Evolutionary conservation across 805 yeast species (phyloP), one percentile per base, ranked within the genome.

Genomic region (Candida xyloterini): DNA sequence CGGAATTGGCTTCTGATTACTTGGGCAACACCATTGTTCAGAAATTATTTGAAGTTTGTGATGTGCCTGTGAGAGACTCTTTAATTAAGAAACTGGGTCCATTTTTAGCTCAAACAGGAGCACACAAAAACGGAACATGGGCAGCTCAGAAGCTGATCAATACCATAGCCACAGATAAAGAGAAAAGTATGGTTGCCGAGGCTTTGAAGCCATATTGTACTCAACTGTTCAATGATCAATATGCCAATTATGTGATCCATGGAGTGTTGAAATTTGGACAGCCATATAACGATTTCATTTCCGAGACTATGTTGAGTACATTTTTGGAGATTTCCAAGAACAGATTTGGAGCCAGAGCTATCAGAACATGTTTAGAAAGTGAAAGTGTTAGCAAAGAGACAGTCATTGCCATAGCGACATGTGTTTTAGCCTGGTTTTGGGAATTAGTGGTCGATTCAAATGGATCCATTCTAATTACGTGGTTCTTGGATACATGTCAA

Each of bases 91-190:
- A 76, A 48, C 77, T 95, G 28, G 69, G 83, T 4, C 95, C 90
- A 20, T 86, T 74, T 55, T 68, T 93, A 47, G 86, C 96, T 1
- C 95, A 88, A 52, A 83, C 91, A 71, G 93, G 97, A 52, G 82
- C 88, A 40, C 99, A 93, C 66, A 93, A 93, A 57, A 93, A 93
- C 61, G 99, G 99, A 46, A 93, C 99, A 5, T 93, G 99, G 99
- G 98, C 97, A 2, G 95, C 96, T 16, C 99, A 93, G 63, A 93
- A 91, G 63, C 82, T 93, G 62, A 89, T 93, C 51, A 84, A 80
- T 49, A 80, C 81, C 31, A 83, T 88, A 4, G 51, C 54, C 13
- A 64, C 72, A 47, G 79, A 72, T 30, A 72, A 76, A 34, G 86
- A 80, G 53, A 82, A 78, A 60, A 65, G 71, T 51, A 59, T 84